Evolutionary conservation across 2,329 filamentous ascomycete genomes (phyloP), one percentile per base, ranked within the genome.

Genomic region (Cladosporium sp.): DNA sequence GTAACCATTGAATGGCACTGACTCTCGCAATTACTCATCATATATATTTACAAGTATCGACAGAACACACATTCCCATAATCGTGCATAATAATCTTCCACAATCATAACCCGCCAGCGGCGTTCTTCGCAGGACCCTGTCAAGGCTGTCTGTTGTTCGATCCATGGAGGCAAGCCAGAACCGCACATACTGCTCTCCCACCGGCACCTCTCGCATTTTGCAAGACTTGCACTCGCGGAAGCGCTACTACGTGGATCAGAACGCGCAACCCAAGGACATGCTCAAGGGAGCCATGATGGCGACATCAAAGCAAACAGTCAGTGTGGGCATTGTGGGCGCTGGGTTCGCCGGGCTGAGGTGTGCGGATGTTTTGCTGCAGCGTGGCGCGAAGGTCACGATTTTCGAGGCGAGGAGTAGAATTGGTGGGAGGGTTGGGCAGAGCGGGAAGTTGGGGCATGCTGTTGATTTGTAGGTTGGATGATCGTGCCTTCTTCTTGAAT

Each of bases 271-370:
- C 14, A 29, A 29, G 21, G 57, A 67, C 55, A 69, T 67, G 66
- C 35, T 67, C 3, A 63, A 64, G 56, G 14, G 31, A 8, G 69
- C 65, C 14, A 64, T 60, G 31, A 65, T 60, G 35, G 33, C 67
- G 29, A 65, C 52, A 18, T 50, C 65, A 6, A 62, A 66, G 49
- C 52, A 55, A n/a, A 49, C 62, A 44, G 23, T 72, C 12, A 66
- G 56, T 18, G 78, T 92, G 49, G 87, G 85, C 35, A 80, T 93
- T n/a, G 78, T 93, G 46, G 90, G 90, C 21, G 89, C 88, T 46
- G 90, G 90, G 5, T 81, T 92, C 29, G 84, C 89, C 6, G 90
- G 90, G 0, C 80, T 93, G n/a, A 83, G 89, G 68, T 90, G 88
- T 73, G 89, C 89, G 62, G 88, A 91, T 69, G 76, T 91, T 1